phyloP scores from a whole-genome alignment of 75 land plant genomes.

The Chamaecyparis obtusa region DNA sequence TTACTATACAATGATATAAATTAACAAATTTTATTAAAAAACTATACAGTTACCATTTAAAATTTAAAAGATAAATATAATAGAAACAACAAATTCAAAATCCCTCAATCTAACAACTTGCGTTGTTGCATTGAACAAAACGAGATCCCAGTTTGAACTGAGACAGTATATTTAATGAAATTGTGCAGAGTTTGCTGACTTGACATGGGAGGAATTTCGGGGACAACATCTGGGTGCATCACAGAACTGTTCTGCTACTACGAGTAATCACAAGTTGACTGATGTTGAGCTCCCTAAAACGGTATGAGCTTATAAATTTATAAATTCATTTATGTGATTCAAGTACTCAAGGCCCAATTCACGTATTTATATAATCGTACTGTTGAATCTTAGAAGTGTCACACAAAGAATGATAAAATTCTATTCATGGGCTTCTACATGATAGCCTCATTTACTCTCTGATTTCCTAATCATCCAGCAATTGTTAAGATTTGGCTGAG shows the following conservation, averaged over 20 bases:
- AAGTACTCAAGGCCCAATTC: background rate
- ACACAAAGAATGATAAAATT: background rate
- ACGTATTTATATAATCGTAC: background rate
- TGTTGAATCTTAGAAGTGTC: background rate
- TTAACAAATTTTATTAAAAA: too few species aligned
- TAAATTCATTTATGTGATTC: too few species aligned
- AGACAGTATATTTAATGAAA: background rate
- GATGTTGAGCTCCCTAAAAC: slow-evolving; percentile 53
- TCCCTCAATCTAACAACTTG: background rate
- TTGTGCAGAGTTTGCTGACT: slow-evolving; percentile 81
- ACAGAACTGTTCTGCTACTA: slow-evolving; percentile 97
- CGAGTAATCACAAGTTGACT: slow-evolving; percentile 63
- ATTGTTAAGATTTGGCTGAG: background rate
- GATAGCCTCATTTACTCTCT: background rate
- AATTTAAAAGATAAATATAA: background rate
- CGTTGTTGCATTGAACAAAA: background rate
- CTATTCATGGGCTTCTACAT: background rate
- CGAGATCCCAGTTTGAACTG: background rate
- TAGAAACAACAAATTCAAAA: background rate
- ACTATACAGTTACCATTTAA: too few species aligned
- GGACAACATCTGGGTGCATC: slow-evolving; percentile 53
- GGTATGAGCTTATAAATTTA: slow-evolving; percentile 30
- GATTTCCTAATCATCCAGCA: background rate
- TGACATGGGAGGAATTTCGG: slow-evolving; percentile 88
- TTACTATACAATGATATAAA: too few species aligned